Base-by-base conservation (phyloP, 768 basidiomycete genomes). In the Leccinum disarticulatum region DNA sequence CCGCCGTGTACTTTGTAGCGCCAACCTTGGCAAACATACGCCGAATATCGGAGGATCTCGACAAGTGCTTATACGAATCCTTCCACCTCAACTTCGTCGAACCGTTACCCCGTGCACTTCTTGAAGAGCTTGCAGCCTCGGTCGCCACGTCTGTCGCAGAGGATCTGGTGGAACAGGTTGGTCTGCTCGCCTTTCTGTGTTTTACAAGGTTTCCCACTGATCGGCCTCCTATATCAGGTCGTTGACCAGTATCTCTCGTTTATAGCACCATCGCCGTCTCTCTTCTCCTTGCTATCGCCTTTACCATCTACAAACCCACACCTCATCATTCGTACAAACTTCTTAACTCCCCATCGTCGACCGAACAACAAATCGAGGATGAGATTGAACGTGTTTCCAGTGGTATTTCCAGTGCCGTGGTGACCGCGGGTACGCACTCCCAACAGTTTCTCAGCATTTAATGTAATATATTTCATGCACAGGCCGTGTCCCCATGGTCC, bases 221-320 rank as follows among this genome's bases (percentile, higher is more conserved):
- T 9, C 35, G 25, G 6, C 55, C 35, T 10, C 53, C 38, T 52
- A 30, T 49, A 61, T 61, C 73, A 97, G 87, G 89, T 99, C 27
- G 83, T 95, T 49, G 97, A 99, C 71, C 97, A 99, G 75, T 96
- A 98, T 71, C 83, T 99, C 17, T 95, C 97, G 52, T 99, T 98
- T 75, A 89, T 99, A 50, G 83, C 92, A 1, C 97, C 97, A 30
- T 94, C 95, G 3, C 86, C 91, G 4, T 92, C 92, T 4, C 79
- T 98, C 27, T 99, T 98, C 77, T 97, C 95, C 33, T 81, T 98
- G 17, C 74, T 97, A 9, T 85, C 92, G 2, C 83, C 84, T 8
- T 73, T 80, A 1, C 70, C 80, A 10, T 72, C 79, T 25, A 57
- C 76, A 11, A 76, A 27, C 65, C 77, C 3, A 73, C 66, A 46